These are phyloP conservation scores for barley (Hordeum vulgare) DNA, from an alignment of 176 grass and related monocot species.

Conservation along the genomic window DNA sequence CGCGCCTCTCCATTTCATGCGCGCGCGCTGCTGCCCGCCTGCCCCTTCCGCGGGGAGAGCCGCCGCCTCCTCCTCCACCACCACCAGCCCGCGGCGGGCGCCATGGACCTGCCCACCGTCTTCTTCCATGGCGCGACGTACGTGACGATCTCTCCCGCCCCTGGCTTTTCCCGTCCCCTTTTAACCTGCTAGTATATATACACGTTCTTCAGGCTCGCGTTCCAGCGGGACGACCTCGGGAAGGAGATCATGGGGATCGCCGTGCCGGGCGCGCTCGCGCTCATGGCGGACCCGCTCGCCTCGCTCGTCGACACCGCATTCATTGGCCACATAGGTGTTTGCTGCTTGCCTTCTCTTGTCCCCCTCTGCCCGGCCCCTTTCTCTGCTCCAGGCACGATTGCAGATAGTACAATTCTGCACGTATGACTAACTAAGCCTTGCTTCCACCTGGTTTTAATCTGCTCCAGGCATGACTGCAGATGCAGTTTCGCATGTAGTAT, in stretches of 20 bases:
- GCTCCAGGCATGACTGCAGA: background rate
- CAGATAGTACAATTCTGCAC: too few relatives aligned
- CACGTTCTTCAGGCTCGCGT: slow-evolving; percentile 22
- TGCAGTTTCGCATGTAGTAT: background rate
- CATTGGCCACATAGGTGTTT: slow-evolving; percentile 77
- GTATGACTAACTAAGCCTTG: background rate
- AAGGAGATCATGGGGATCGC: slow-evolving; percentile 68
- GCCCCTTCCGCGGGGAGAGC: background rate
- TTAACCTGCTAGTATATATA: background rate
- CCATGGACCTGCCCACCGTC: slow-evolving; percentile 46
- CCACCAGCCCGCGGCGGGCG: background rate
- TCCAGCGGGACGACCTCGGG: slow-evolving; percentile 75
- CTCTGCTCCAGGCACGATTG: background rate
- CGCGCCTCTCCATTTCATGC: background rate
- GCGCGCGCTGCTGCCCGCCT: background rate
- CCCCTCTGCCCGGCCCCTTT: background rate
- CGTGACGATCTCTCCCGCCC: background rate
- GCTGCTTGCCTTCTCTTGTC: background rate
- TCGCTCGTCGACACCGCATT: slow-evolving; percentile 92
- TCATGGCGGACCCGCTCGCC: slow-evolving; percentile 70
- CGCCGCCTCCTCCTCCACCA: too few relatives aligned
- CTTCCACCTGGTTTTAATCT: background rate
- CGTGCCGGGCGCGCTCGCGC: slow-evolving; percentile 65
- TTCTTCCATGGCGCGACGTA: slow-evolving; percentile 48
- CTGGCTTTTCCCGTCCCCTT: background rate